These are phyloP conservation scores for Pythium phragmiticola DNA, from an alignment of 352 stramenopile species.

Conservation along the genomic window DNA sequence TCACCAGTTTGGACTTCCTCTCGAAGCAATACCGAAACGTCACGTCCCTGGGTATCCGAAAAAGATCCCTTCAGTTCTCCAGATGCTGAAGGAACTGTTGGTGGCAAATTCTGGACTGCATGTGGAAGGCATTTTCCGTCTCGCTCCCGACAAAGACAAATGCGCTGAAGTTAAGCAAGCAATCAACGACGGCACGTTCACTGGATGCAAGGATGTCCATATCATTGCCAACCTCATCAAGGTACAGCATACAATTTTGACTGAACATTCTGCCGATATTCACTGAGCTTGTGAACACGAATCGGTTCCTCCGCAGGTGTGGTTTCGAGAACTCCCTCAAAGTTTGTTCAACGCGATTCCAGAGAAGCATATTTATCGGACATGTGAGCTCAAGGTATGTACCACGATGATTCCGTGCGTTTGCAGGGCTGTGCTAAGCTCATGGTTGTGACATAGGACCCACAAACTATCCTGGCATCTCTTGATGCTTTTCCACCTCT, in stretches of 20 bases:
- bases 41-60: conserved; percentile 52
- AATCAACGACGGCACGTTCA: conserved; percentile 70
- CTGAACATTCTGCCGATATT: background rate
- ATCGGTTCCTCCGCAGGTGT: conserved; percentile 37
- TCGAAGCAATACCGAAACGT: conserved; percentile 62
- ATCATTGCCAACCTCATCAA: conserved; percentile 86
- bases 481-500: conserved; percentile 38
- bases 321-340: conserved; percentile 76
- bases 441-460: conserved; percentile 28
- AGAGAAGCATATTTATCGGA: conserved; percentile 56
- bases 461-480: conserved; percentile 31
- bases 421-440: background rate
- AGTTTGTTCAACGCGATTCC: conserved; percentile 70
- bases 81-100: conserved; percentile 73
- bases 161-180: conserved; percentile 54
- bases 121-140: conserved; percentile 73
- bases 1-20: conserved; percentile 70
- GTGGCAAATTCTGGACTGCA: conserved; percentile 42
- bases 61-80: conserved; percentile 70
- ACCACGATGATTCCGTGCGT: background rate
- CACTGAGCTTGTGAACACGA: background rate
- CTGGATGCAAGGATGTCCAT: conserved; percentile 64
- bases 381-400: conserved; percentile 43
- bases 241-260: conserved; percentile 14
- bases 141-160: conserved; percentile 66